A percentile compares a stretch with the other conserved stretches of the same genome.
Evolutionary conservation across 345 rosid species (phyloP).

Genomic region (Eucalyptus pumila): DNA sequence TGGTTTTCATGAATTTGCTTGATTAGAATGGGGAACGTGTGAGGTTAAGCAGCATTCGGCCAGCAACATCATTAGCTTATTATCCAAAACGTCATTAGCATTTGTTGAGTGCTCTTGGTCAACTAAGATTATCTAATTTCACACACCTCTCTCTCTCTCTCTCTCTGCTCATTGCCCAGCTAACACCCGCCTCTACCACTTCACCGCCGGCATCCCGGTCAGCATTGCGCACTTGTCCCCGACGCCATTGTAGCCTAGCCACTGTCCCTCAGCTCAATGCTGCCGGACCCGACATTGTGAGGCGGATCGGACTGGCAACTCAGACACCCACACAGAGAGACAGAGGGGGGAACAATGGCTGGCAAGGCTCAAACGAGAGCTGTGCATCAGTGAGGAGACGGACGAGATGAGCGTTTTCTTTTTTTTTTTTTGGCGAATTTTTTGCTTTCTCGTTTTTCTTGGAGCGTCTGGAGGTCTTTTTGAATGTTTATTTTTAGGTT

Average conservation of each 20-base stretch:
- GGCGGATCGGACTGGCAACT: background rate
- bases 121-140: background rate
- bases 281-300: background rate
- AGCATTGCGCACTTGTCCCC: background rate
- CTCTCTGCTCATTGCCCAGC: background rate
- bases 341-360: background rate
- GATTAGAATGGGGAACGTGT: background rate
- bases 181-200: background rate
- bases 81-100: background rate
- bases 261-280: background rate
- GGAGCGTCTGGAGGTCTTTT: background rate
- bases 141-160: background rate
- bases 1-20: background rate
- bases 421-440: no score
- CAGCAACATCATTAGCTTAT: background rate
- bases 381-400: background rate
- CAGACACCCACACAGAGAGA: background rate
- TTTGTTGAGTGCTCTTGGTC: background rate
- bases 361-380: background rate
- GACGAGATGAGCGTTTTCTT: background rate
- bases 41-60: background rate
- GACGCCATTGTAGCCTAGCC: background rate
- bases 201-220: background rate
- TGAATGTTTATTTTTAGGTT: background rate
- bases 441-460: background rate